A percentile compares a stretch with the other conserved stretches of the same genome.
phyloP scores from a whole-genome alignment of 129 eudicot species.

The Kitagawia praeruptora region DNA sequence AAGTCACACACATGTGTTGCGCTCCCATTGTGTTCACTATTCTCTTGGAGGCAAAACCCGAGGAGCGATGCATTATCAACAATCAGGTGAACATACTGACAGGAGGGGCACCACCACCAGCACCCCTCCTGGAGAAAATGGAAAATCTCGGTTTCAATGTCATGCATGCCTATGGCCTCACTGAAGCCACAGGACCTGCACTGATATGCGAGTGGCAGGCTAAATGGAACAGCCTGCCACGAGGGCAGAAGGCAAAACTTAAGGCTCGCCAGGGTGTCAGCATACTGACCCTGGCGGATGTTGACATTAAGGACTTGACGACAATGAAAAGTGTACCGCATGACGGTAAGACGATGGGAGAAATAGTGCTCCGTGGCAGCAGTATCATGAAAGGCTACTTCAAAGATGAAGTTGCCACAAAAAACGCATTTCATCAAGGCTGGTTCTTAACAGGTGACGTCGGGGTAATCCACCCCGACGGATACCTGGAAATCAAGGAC shows the following conservation, averaged over 20 bases:
- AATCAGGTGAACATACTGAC: constrained; percentile 25
- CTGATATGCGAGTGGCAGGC: constrained; percentile 33
- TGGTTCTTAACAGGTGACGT: constrained; percentile 39
- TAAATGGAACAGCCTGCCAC: constrained; percentile 24
- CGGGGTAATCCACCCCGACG: constrained; percentile 37
- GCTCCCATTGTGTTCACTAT: constrained; percentile 30
- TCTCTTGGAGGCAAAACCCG: constrained; percentile 23
- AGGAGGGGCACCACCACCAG: constrained; percentile 40
- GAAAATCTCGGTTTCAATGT: constrained; percentile 30
- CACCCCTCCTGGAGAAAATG: constrained; percentile 20
- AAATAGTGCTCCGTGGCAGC: constrained; percentile 34
- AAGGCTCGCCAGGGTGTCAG: constrained; percentile 42
- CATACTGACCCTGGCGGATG: constrained; percentile 26
- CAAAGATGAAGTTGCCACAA: constrained; percentile 24
- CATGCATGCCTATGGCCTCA: constrained; percentile 37
- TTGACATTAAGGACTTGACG: constrained; percentile 23
- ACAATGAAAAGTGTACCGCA: constrained; percentile 22
- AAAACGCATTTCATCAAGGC: constrained; percentile 18
- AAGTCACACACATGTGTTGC: constrained; percentile 42
- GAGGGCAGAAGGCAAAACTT: constrained; percentile 8
- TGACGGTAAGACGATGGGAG: constrained; percentile 34
- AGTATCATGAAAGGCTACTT: constrained; percentile 37
- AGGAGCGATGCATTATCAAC: constrained; percentile 12
- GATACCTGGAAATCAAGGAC: constrained; percentile 40
- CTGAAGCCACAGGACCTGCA: constrained; percentile 37